Conservation (phyloP, 768 basidiomycete genomes). For the Mycena polygramma region DNA sequence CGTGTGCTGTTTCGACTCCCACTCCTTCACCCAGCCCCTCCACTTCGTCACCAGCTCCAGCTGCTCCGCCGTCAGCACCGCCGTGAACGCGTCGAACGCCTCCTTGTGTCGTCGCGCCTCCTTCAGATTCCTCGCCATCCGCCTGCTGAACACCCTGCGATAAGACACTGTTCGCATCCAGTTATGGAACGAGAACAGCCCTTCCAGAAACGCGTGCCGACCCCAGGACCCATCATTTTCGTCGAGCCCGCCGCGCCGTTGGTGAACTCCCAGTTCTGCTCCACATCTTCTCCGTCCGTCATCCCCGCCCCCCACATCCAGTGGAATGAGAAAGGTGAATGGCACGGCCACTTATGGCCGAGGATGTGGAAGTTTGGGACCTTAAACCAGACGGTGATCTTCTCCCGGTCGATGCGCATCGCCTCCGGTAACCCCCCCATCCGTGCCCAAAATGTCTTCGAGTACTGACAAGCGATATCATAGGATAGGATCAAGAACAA, state of each 20-base stretch:
- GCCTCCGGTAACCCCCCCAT: slow-evolving; percentile 8
- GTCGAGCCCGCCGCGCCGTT: slow-evolving; percentile 36
- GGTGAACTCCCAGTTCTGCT: slow-evolving; percentile 38
- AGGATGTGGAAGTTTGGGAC: slow-evolving; percentile 43
- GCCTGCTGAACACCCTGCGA: neutral
- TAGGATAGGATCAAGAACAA: slow-evolving; percentile 34
- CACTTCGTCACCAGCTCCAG: neutral
- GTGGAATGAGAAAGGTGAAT: slow-evolving; percentile 29
- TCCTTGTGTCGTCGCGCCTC: neutral
- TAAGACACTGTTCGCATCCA: slow-evolving; percentile 1
- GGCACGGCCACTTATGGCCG: slow-evolving; percentile 35
- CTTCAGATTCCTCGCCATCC: neutral
- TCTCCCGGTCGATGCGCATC: neutral
- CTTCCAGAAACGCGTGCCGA: neutral
- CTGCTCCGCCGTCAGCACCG: neutral
- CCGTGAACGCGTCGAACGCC: neutral
- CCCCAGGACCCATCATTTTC: slow-evolving; percentile 39
- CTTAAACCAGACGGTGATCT: neutral
- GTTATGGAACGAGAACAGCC: slow-evolving; percentile 1
- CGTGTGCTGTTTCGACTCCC: slow-evolving; percentile 1
- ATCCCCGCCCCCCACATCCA: slow-evolving; percentile 32
- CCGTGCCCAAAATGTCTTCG: slow-evolving; percentile 32
- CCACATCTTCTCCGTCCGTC: slow-evolving; percentile 41
- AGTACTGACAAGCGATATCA: slow-evolving; percentile 42
- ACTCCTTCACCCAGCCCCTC: neutral